These are phyloP conservation scores for Colletotrichum cereale DNA, from an alignment of 2,329 filamentous ascomycete species.

Conservation along the genomic window DNA sequence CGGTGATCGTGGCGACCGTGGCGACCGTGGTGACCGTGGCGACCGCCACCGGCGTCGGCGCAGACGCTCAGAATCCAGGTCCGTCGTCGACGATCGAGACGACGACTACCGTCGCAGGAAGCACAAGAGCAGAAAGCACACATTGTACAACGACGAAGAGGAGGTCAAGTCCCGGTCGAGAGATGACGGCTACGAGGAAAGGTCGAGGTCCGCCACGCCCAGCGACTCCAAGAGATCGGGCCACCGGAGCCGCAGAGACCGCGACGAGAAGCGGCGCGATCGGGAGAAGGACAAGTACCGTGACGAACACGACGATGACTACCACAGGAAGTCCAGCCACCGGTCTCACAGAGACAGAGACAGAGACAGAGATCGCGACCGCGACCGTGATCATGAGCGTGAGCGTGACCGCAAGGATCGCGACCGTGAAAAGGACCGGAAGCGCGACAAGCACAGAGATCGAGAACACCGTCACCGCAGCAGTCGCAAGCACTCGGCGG, in stretches of 20 bases:
- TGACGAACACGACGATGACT: conserved; percentile 62
- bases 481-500: conserved; percentile 47
- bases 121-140: conserved; percentile 57
- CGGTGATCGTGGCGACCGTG: no score
- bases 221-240: conserved; percentile 68
- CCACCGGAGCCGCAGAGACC: conserved; percentile 72
- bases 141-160: conserved; percentile 60
- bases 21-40: conserved; percentile 56
- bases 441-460: conserved; percentile 55
- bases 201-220: conserved; percentile 75
- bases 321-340: conserved; percentile 55
- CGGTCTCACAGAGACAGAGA: conserved; percentile 53
- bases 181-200: conserved; percentile 60
- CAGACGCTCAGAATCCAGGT: conserved; percentile 66
- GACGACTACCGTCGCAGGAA: conserved; percentile 64
- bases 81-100: conserved; percentile 60
- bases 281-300: conserved; percentile 57
- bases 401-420: conserved; percentile 56
- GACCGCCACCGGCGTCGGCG: conserved; percentile 59
- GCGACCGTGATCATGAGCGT: conserved; percentile 51
- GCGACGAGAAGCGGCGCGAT: conserved; percentile 59
- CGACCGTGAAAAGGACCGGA: conserved; percentile 50
- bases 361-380: conserved; percentile 57
- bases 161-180: conserved; percentile 53
- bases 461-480: conserved; percentile 54